Evolutionary conservation across 768 basidiomycete genomes (phyloP).

Genomic region (Russula earlei): DNA sequence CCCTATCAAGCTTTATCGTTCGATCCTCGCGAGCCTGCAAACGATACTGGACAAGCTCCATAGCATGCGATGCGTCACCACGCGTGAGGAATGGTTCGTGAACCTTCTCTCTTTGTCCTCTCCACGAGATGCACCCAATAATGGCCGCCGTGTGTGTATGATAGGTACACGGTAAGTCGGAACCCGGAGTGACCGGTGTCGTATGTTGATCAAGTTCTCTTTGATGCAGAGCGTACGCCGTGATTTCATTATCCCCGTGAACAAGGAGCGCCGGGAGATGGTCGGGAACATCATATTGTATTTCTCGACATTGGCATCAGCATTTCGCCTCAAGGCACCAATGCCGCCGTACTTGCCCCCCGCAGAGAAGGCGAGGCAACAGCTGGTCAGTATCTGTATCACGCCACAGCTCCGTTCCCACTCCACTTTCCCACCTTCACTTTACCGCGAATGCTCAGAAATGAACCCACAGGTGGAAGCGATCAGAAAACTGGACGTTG

Average conservation of each 20-base stretch:
- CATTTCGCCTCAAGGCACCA: constrained; percentile 79
- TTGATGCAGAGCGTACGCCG: constrained; percentile 56
- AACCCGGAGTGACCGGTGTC: constrained; percentile 18
- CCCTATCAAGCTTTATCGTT: constrained; percentile 76
- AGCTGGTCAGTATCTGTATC: constrained; percentile 42
- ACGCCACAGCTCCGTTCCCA: too few species aligned
- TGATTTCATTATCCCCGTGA: constrained; percentile 89
- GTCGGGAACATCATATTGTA: constrained; percentile 90
- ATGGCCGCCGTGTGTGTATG: background rate
- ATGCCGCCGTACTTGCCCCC: constrained; percentile 96
- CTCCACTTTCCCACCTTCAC: background rate
- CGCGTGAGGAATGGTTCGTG: constrained; percentile 82
- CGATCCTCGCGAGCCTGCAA: constrained; percentile 73
- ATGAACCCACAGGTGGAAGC: constrained; percentile 54
- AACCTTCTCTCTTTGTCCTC: background rate
- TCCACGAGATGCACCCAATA: background rate
- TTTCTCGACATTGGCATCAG: constrained; percentile 70
- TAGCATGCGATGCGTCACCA: constrained; percentile 95
- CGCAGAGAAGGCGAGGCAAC: constrained; percentile 73
- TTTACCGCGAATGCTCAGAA: background rate
- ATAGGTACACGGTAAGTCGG: constrained; percentile 58
- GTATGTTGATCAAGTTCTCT: background rate
- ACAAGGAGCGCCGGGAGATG: constrained; percentile 84
- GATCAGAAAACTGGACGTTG: constrained; percentile 77
- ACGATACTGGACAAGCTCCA: constrained; percentile 83